Evolutionary conservation across 164 flowering plant genomes (phyloP).

Genomic region (Umbilicus rupestris): DNA sequence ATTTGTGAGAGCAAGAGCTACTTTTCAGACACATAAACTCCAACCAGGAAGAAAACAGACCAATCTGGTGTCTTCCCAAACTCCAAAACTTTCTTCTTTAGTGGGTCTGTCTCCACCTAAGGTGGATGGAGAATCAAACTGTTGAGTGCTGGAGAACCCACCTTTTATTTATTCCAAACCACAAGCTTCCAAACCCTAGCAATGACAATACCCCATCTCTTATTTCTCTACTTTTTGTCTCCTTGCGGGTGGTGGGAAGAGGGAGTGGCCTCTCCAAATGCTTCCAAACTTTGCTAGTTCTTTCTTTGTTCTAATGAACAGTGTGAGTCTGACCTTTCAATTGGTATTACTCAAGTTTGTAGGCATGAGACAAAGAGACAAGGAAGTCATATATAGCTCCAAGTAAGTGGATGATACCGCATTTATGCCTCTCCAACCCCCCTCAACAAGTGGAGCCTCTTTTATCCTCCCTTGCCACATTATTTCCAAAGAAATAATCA

Average conservation of each 20-base stretch:
- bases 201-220: conserved; percentile 30
- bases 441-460: conserved; percentile 1
- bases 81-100: conserved; percentile 15
- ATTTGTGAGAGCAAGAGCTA: conserved; percentile 33
- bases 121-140: conserved; percentile 38
- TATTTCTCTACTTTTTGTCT: conserved; percentile 23
- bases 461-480: neutral
- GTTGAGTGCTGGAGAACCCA: no score
- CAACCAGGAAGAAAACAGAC: neutral
- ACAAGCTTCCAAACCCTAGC: conserved; percentile 31
- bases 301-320: conserved; percentile 23
- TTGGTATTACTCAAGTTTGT: conserved; percentile 24
- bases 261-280: conserved; percentile 16
- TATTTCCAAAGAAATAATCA: neutral
- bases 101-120: conserved; percentile 26
- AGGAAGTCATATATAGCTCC: conserved; percentile 21
- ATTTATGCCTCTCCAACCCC: conserved; percentile 17
- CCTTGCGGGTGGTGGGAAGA: conserved; percentile 28
- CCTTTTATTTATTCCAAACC: conserved; percentile 21
- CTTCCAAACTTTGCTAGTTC: conserved; percentile 26
- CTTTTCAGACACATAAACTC: neutral
- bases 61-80: neutral
- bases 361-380: conserved; percentile 28
- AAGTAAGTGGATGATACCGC: conserved; percentile 20
- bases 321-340: conserved; percentile 17